Evolutionary conservation across 2,329 filamentous ascomycete species (phyloP).

Genomic region (Fusarium globosum): DNA sequence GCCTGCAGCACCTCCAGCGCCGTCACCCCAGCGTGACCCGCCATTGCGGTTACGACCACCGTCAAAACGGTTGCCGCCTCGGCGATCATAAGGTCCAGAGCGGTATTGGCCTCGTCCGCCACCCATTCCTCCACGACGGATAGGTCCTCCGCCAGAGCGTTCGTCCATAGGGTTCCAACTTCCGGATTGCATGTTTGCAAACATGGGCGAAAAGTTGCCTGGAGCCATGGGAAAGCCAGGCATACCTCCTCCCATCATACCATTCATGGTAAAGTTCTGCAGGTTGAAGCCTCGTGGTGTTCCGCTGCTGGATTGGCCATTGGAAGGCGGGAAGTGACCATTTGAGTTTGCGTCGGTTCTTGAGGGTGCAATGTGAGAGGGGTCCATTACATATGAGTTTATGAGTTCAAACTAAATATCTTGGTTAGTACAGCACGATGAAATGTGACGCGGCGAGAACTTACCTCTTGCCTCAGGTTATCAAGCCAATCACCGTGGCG

Average conservation of each 20-base stretch:
- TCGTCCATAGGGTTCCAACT: slow-evolving; percentile 66
- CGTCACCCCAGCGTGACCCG: slow-evolving; percentile 76
- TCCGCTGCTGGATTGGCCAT: slow-evolving; percentile 79
- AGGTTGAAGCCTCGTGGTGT: slow-evolving; percentile 94
- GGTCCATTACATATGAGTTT: slow-evolving; percentile 94
- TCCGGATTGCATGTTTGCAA: slow-evolving; percentile 61
- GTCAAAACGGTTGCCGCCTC: slow-evolving; percentile 66
- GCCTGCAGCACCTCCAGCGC: slow-evolving; percentile 79
- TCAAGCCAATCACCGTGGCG: slow-evolving; percentile 91
- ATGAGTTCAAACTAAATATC: slow-evolving; percentile 79
- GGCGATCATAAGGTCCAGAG: slow-evolving; percentile 79
- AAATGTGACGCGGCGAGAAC: slow-evolving; percentile 46
- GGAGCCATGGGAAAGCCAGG: slow-evolving; percentile 66
- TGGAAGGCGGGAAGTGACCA: slow-evolving; percentile 88
- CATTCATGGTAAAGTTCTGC: slow-evolving; percentile 73
- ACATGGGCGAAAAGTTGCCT: slow-evolving; percentile 64
- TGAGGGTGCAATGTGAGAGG: slow-evolving; percentile 92
- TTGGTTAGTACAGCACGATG: slow-evolving; percentile 21
- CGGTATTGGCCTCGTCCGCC: slow-evolving; percentile 67
- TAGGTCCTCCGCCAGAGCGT: slow-evolving; percentile 74
- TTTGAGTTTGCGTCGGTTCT: slow-evolving; percentile 95
- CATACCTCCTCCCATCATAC: slow-evolving; percentile 64
- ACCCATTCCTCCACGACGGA: slow-evolving; percentile 72
- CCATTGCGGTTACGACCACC: slow-evolving; percentile 61
- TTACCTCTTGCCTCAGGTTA: slow-evolving; percentile 82